phyloP scores from a whole-genome alignment of 2,329 filamentous ascomycete genomes.

The Tolypocladium nubicola region DNA sequence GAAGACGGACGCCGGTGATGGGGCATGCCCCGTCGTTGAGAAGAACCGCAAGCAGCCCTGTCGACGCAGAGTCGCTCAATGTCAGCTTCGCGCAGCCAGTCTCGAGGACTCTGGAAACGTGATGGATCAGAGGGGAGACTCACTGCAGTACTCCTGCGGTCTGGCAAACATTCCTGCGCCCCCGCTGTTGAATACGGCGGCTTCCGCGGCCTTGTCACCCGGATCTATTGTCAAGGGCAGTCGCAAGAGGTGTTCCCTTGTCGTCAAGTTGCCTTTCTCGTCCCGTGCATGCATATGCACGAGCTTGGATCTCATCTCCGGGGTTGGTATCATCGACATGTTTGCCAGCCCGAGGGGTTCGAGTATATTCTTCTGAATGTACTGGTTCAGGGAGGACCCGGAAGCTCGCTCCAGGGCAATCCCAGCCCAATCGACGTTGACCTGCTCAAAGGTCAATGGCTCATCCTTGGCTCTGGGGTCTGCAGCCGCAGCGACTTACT shows the following conservation, averaged over 20 bases:
- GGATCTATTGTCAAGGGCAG: constrained; percentile 25
- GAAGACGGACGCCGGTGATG: constrained; percentile 39
- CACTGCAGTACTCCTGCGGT: constrained; percentile 50
- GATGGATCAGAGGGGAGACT: constrained; percentile 7
- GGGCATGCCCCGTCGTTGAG: constrained; percentile 55
- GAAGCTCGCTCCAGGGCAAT: constrained; percentile 34
- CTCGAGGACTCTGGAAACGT: not conserved
- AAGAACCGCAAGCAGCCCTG: constrained; percentile 49
- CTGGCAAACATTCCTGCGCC: constrained; percentile 51
- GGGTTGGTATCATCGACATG: constrained; percentile 45
- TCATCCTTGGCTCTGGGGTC: not conserved
- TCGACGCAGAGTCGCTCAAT: not conserved
- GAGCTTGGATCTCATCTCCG: constrained; percentile 41
- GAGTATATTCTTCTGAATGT: constrained; percentile 36
- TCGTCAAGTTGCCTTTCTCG: constrained; percentile 27
- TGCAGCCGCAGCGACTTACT: constrained; percentile 20
- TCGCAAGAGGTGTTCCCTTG: constrained; percentile 40
- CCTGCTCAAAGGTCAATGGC: constrained; percentile 19
- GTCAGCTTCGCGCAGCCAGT: not conserved
- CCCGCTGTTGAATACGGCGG: constrained; percentile 42
- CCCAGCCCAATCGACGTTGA: constrained; percentile 43
- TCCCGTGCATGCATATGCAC: constrained; percentile 46
- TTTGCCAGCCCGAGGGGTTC: constrained; percentile 34
- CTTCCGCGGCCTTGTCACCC: constrained; percentile 25
- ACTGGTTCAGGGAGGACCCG: constrained; percentile 33